Base-by-base conservation (phyloP, 345 rosid species). In the Linum lewisii region DNA sequence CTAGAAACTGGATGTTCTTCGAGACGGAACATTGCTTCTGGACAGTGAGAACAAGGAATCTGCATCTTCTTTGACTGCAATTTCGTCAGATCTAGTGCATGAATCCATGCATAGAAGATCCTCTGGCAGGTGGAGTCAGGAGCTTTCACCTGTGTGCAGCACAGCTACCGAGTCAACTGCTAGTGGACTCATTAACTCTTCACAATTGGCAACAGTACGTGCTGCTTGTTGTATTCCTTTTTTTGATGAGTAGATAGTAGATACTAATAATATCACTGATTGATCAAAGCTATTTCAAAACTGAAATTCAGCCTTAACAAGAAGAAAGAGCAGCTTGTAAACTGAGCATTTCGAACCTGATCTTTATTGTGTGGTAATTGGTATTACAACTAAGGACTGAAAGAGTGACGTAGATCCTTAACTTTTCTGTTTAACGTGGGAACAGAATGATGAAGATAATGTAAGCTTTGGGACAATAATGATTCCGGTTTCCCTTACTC, bases 61-160 rank as follows among this genome's bases (percentile, higher is more conserved):
- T 57, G 63, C 69, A 50, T 76, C 88, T 70, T 70, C 82, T n/a
- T 68, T 77, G 54, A 73, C 77, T 62, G 77, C 63, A 54, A 58
- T 77, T 64, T 59, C 79, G 61, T 69, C 75, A 23, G 95, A 85
- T 68, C 60, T 72, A 58, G 75, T 88, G 71, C 57, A 47, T 63
- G 85, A 81, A 74, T 73, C 69, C 56, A 81, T 77, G 50, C 95
- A 82, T 75, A 76, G 66, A 72, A 78, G 86, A 73, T 84, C 87
- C 62, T 80, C 93, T 57, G 82, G 95, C 88, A 84, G 75, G 81
- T 74, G 82, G 81, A 87, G 82, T 78, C 83, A 77, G 23, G 95
- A 94, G 61, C 73, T 84, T 69, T 85, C 91, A 51, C 79, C 85
- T 21, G 66, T 66, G 58, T 74, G 84, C 73, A 82, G 94, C 75